phyloP scores from a whole-genome alignment of 805 yeast species.

The Wickerhamomyces chaumierensis region DNA sequence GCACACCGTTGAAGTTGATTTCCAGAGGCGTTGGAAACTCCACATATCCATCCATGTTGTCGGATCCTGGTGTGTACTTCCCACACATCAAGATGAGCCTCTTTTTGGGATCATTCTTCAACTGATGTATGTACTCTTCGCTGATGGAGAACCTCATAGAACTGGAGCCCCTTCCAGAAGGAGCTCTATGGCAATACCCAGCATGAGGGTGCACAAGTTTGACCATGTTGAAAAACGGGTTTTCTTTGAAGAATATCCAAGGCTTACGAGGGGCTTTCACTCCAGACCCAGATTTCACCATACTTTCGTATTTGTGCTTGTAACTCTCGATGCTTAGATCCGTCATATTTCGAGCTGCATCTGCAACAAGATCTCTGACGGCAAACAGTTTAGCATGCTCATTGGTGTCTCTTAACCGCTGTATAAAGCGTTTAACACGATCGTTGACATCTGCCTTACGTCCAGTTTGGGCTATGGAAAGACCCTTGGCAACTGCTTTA shows the following conservation, averaged over 20 bases:
- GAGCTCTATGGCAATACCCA: constrained; percentile 28
- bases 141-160: constrained; percentile 30
- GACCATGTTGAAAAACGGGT: constrained; percentile 44
- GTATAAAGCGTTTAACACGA: constrained; percentile 36
- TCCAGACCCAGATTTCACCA: constrained; percentile 4
- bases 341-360: constrained; percentile 21
- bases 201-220: constrained; percentile 38
- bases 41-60: constrained; percentile 25
- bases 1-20: constrained; percentile 43
- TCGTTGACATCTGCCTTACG: constrained; percentile 50
- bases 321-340: constrained; percentile 28
- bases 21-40: constrained; percentile 69
- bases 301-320: constrained; percentile 3
- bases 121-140: constrained; percentile 27
- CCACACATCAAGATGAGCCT: constrained; percentile 49
- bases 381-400: constrained; percentile 34
- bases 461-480: constrained; percentile 42
- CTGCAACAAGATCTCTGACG: constrained; percentile 31
- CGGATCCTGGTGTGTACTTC: constrained; percentile 18
- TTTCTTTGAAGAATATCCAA: constrained; percentile 36
- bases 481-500: constrained; percentile 38
- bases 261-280: constrained; percentile 21
- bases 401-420: constrained; percentile 27
- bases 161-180: constrained; percentile 35
- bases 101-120: constrained; percentile 21